These are phyloP conservation scores for Hydnomerulius pinastri DNA, from an alignment of 768 basidiomycete genomes.

Conservation along the genomic window DNA sequence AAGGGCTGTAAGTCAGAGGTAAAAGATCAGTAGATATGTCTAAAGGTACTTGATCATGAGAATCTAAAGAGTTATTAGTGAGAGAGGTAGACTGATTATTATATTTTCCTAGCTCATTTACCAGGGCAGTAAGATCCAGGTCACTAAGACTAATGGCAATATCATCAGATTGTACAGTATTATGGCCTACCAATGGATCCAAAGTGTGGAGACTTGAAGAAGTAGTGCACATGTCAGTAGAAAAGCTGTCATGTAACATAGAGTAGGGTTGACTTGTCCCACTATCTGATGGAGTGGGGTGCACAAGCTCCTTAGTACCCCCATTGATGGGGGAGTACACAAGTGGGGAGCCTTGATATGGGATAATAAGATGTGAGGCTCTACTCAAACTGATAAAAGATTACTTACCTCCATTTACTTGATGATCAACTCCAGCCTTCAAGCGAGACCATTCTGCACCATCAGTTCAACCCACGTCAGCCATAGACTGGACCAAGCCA, in stretches of 20 bases:
- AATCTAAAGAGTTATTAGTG: conserved; percentile 1
- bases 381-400: not conserved
- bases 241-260: too few relatives aligned
- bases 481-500: not conserved
- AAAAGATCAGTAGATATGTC: too few relatives aligned
- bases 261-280: too few relatives aligned
- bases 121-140: not conserved
- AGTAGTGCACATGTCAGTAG: too few relatives aligned
- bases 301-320: not conserved
- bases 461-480: not conserved
- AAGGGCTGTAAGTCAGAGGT: too few relatives aligned
- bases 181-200: not conserved
- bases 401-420: not conserved
- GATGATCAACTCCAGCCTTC: not conserved
- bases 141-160: not conserved
- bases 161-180: not conserved
- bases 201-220: not conserved
- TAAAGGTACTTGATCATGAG: not conserved
- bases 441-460: not conserved
- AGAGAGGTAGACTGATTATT: not conserved
- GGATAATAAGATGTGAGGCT: not conserved
- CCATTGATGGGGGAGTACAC: not conserved
- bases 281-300: too few relatives aligned
- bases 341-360: not conserved
- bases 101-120: not conserved